These are phyloP conservation scores for Pseudonitzschia delicatissima DNA, from an alignment of 108 stramenopile genomes.

Conservation along the genomic window DNA sequence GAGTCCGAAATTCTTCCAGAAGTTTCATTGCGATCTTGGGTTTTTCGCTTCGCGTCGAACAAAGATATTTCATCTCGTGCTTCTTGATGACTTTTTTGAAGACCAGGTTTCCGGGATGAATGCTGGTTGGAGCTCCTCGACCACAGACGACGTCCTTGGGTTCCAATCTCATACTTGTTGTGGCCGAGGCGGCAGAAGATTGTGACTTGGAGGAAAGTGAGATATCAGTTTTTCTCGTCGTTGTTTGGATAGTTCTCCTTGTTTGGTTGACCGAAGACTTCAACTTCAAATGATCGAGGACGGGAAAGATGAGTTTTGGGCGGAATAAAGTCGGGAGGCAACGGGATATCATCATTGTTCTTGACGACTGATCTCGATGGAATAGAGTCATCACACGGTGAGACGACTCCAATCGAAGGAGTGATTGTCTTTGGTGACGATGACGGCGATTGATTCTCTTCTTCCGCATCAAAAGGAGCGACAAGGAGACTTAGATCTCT, in stretches of 20 bases:
- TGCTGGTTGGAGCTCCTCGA: slow-evolving; percentile 66
- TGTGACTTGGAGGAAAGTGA: background rate
- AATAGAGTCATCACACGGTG: background rate
- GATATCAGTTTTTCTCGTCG: background rate
- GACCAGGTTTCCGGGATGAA: slow-evolving; percentile 63
- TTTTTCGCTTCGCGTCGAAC: slow-evolving; percentile 44
- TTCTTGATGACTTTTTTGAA: slow-evolving; percentile 59
- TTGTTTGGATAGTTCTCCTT: background rate
- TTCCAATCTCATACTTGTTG: background rate
- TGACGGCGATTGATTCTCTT: background rate
- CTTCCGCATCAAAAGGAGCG: background rate
- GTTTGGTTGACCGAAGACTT: background rate
- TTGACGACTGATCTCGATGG: background rate
- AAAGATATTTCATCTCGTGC: slow-evolving; percentile 42
- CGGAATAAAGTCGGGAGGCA: slow-evolving; percentile 27
- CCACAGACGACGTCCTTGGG: slow-evolving; percentile 55
- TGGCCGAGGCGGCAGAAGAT: slow-evolving; percentile 1
- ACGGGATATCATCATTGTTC: background rate
- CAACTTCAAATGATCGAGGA: background rate
- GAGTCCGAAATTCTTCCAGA: slow-evolving; percentile 28
- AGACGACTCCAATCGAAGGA: background rate
- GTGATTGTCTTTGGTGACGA: background rate
- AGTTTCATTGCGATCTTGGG: slow-evolving; percentile 61
- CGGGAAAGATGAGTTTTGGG: slow-evolving; percentile 13
- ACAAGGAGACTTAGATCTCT: slow-evolving; percentile 11